Conservation (phyloP, 352 stramenopile genomes). For the Peronosclerospora sorghi region DNA sequence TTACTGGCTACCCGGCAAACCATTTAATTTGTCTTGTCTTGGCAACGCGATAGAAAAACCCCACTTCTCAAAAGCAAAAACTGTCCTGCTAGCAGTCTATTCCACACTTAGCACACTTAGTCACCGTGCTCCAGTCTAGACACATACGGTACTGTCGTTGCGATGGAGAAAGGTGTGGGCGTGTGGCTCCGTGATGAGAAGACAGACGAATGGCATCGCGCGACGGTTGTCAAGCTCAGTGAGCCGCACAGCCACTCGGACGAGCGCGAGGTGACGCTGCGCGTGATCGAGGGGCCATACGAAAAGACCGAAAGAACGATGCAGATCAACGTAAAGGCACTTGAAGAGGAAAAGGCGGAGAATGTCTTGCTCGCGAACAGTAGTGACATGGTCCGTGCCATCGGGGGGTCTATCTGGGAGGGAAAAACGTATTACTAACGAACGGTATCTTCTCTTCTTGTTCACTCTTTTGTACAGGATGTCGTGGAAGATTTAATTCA, state of each 20-base stretch:
- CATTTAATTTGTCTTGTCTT: too few species aligned
- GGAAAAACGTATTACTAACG: too few species aligned
- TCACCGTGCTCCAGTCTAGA: background rate
- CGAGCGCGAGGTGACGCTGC: slow-evolving; percentile 35
- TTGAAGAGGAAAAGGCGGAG: slow-evolving; percentile 54
- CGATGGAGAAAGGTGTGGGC: slow-evolving; percentile 73
- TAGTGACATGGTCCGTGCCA: slow-evolving; percentile 54
- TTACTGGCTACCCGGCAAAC: too few species aligned
- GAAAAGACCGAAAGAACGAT: slow-evolving; percentile 37
- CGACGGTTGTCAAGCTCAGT: slow-evolving; percentile 38
- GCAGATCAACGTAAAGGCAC: slow-evolving; percentile 38
- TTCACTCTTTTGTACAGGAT: slow-evolving; percentile 24
- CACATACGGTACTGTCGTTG: background rate
- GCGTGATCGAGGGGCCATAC: slow-evolving; percentile 38
- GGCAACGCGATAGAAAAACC: too few species aligned
- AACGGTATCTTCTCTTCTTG: background rate
- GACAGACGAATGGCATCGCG: slow-evolving; percentile 59
- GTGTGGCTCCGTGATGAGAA: slow-evolving; percentile 64
- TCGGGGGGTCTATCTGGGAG: too few species aligned
- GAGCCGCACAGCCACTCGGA: slow-evolving; percentile 6
- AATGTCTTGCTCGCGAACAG: slow-evolving; percentile 69
- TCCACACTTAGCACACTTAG: background rate
- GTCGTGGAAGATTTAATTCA: slow-evolving; percentile 89
- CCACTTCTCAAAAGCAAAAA: too few species aligned
- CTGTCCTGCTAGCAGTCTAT: too few species aligned